phyloP scores from a whole-genome alignment of 1,139 yeast species.

The Taphrina pruni region DNA sequence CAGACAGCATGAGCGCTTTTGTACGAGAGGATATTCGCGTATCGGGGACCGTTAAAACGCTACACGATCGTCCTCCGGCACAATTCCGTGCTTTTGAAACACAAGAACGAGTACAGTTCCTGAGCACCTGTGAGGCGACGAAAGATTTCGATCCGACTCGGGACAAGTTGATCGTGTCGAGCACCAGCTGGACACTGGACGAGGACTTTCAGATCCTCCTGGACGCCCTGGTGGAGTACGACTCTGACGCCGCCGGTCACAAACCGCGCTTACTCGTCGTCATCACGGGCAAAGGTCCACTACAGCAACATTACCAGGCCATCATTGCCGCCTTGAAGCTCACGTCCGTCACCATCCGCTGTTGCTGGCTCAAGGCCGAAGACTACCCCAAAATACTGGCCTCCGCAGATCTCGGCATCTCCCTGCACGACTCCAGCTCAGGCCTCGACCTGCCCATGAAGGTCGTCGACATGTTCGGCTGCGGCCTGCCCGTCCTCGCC shows the following conservation, averaged over 20 bases:
- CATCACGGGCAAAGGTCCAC: conserved; percentile 95
- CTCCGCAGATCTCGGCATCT: conserved; percentile 83
- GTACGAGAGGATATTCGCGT: conserved; percentile 11
- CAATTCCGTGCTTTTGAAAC: conserved; percentile 64
- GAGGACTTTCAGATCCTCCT: conserved; percentile 79
- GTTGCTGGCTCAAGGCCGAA: conserved; percentile 78
- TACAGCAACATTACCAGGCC: conserved; percentile 60
- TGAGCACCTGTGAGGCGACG: conserved; percentile 56
- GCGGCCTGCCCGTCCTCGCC: conserved; percentile 90
- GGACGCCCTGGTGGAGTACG: conserved; percentile 70
- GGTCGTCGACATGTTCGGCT: conserved; percentile 93
- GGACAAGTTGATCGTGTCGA: conserved; percentile 63
- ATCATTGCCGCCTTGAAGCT: conserved; percentile 48
- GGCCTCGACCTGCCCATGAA: conserved; percentile 98
- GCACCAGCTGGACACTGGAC: conserved; percentile 95
- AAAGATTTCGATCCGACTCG: conserved; percentile 41
- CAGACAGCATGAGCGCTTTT: conserved; percentile 66
- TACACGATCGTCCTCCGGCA: conserved; percentile 77
- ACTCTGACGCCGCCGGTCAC: conserved; percentile 50
- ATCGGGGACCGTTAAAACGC: conserved; percentile 42
- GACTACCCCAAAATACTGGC: conserved; percentile 81
- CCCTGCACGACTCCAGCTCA: conserved; percentile 87
- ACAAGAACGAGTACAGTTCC: conserved; percentile 18
- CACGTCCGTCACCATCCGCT: conserved; percentile 60
- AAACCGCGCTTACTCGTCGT: conserved; percentile 65